Conservation (phyloP, 768 basidiomycete species). For the Collybia mongolica region DNA sequence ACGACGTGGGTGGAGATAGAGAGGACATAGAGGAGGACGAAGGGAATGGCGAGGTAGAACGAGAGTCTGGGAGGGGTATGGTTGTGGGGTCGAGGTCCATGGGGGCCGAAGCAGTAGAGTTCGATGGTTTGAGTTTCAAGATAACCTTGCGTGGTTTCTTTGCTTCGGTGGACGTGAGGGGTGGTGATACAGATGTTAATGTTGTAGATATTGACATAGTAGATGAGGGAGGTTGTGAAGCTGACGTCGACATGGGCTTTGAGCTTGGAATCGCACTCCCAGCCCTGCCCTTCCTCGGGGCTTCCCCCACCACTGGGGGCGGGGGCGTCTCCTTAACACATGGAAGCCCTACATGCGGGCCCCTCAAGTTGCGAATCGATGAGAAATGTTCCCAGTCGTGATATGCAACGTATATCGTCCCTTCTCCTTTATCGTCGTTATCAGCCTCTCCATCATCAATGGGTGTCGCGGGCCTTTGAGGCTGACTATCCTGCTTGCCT, state of each 20-base stretch:
- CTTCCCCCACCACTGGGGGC: conserved; percentile 23
- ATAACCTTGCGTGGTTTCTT: no score
- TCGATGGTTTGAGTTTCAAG: no score
- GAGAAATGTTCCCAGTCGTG: conserved; percentile 97
- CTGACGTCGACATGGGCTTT: neutral
- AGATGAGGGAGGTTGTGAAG: no score
- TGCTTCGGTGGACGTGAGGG: no score
- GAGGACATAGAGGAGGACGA: conserved; percentile 10
- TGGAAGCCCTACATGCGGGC: conserved; percentile 80
- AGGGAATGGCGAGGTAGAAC: conserved; percentile 9
- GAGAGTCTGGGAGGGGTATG: conserved; percentile 9
- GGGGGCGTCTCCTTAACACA: conserved; percentile 52
- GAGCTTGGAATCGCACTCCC: no score
- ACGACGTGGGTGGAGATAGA: conserved; percentile 20
- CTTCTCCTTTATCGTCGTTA: conserved; percentile 17
- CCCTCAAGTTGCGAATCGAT: conserved; percentile 83
- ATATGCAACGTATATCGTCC: conserved; percentile 86
- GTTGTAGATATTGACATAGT: no score
- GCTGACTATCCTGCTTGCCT: conserved; percentile 2
- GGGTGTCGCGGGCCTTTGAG: neutral
- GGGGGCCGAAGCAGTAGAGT: no score
- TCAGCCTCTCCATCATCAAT: conserved; percentile 11
- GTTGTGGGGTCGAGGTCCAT: conserved; percentile 13
- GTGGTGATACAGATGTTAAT: no score
- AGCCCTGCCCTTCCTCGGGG: conserved; percentile 21